Percentiles rank a stretch among this genome's conserved stretches.
Evolutionary conservation across 257 asterid genomes (phyloP).

Genomic region (Solanum tarapatanum): DNA sequence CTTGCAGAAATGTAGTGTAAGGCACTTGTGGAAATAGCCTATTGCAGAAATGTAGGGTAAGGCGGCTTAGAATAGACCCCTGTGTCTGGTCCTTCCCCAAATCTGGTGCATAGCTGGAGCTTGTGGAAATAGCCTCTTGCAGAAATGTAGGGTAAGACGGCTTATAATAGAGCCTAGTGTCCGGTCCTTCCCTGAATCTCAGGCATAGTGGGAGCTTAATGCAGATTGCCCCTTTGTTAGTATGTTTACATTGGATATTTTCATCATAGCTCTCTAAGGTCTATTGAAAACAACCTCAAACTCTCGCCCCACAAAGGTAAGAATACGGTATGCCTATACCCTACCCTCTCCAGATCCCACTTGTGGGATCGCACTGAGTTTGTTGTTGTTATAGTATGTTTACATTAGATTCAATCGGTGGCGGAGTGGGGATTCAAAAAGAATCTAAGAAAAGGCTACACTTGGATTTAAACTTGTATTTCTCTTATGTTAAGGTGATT

Average conservation of each 20-base stretch:
- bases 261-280: neutral
- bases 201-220: neutral
- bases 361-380: neutral
- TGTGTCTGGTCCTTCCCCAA: neutral
- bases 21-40: neutral
- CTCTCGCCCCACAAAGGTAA: neutral
- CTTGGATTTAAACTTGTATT: neutral
- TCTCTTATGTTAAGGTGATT: neutral
- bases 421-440: neutral
- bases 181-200: neutral
- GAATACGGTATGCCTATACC: neutral
- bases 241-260: neutral
- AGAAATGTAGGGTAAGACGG: neutral
- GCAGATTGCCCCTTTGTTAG: neutral
- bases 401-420: neutral
- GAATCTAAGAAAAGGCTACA: neutral
- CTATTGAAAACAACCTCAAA: neutral
- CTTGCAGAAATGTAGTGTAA: neutral
- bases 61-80: neutral
- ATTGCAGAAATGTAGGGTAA: neutral
- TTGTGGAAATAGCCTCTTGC: neutral
- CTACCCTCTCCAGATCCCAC: neutral
- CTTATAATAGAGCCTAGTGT: neutral
- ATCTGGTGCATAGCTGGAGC: neutral
- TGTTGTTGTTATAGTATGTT: neutral